A percentile compares a stretch with the other conserved stretches of the same genome.
Conservation (phyloP, 192 early-diverging fungal species). For the Allomyces macrogynus region DNA sequence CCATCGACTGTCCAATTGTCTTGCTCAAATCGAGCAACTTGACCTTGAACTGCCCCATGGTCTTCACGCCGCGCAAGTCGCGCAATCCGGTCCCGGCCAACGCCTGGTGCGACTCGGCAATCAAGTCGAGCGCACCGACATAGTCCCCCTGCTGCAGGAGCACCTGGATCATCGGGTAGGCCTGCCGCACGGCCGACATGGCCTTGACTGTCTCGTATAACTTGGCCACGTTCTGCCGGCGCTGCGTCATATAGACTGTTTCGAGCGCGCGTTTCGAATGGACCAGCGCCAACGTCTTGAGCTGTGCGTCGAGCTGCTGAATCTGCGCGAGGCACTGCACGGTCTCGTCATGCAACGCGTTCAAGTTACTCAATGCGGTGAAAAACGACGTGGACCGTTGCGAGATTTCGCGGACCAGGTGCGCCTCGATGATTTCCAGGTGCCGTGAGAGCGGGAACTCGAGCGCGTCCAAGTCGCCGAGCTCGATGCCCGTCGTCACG, state of each 20-base stretch:
- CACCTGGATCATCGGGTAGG: conserved; percentile 64
- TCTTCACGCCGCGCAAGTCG: conserved; percentile 37
- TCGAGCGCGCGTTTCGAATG: conserved; percentile 61
- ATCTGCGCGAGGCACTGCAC: conserved; percentile 76
- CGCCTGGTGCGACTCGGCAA: conserved; percentile 8
- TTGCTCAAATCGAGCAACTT: conserved; percentile 44
- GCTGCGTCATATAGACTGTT: conserved; percentile 57
- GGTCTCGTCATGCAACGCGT: conserved; percentile 81
- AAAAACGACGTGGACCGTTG: conserved; percentile 89
- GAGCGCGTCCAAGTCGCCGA: conserved; percentile 43
- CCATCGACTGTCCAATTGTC: conserved; percentile 49
- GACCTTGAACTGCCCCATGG: conserved; percentile 31
- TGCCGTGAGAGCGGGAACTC: conserved; percentile 82
- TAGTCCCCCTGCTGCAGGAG: conserved; percentile 62
- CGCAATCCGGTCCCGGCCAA: conserved; percentile 4
- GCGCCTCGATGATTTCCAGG: conserved; percentile 82
- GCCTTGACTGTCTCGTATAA: conserved; percentile 48
- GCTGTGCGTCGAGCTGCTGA: conserved; percentile 43
- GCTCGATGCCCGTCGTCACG: conserved; percentile 48
- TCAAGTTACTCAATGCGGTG: conserved; percentile 74
- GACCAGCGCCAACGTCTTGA: conserved; percentile 35
- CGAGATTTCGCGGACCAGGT: conserved; percentile 86
- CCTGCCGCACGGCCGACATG: conserved; percentile 53
- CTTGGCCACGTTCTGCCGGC: conserved; percentile 44
- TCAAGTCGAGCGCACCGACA: conserved; percentile 68